Evolutionary conservation across 306 rosid genomes (phyloP).

Genomic region (Crotalaria pallida): DNA sequence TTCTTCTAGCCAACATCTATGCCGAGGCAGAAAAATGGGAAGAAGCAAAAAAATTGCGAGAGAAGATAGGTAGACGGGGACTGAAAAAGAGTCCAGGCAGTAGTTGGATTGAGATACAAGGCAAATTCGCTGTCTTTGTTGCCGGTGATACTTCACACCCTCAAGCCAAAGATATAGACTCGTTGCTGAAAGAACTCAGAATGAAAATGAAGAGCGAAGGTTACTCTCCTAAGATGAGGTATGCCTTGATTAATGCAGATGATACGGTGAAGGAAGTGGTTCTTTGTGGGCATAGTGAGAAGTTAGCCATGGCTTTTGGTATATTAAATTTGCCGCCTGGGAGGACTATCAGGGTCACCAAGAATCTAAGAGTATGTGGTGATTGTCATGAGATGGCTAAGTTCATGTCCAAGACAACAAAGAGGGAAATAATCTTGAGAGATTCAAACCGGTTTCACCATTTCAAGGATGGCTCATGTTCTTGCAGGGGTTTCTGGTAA

Average conservation of each 20-base stretch:
- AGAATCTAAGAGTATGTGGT: slow-evolving; percentile 68
- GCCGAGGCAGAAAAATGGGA: slow-evolving; percentile 80
- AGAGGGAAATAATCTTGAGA: slow-evolving; percentile 58
- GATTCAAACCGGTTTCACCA: slow-evolving; percentile 76
- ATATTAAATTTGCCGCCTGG: slow-evolving; percentile 51
- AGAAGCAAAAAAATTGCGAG: slow-evolving; percentile 44
- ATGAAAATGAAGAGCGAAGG: slow-evolving; percentile 60
- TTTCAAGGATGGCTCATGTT: slow-evolving; percentile 57
- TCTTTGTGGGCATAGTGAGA: slow-evolving; percentile 72
- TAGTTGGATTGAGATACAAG: slow-evolving; percentile 64
- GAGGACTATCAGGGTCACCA: slow-evolving; percentile 53
- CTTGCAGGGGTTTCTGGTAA: slow-evolving; percentile 74
- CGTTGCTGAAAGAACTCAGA: slow-evolving; percentile 37
- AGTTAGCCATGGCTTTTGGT: slow-evolving; percentile 67
- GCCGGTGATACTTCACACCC: slow-evolving; percentile 57
- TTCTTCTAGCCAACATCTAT: slow-evolving; percentile 61
- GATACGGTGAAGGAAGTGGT: slow-evolving; percentile 64
- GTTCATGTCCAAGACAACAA: slow-evolving; percentile 50
- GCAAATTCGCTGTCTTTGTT: slow-evolving; percentile 48
- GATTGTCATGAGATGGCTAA: slow-evolving; percentile 77
- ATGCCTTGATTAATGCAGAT: slow-evolving; percentile 56
- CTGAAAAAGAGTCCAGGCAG: slow-evolving; percentile 56
- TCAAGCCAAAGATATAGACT: slow-evolving; percentile 45
- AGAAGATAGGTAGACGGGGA: slow-evolving; percentile 43
- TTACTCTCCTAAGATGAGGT: slow-evolving; percentile 41